Percentiles rank a stretch among this genome's conserved stretches.
Conservation (phyloP, 441 rosid species). For the Croton laevigatus region DNA sequence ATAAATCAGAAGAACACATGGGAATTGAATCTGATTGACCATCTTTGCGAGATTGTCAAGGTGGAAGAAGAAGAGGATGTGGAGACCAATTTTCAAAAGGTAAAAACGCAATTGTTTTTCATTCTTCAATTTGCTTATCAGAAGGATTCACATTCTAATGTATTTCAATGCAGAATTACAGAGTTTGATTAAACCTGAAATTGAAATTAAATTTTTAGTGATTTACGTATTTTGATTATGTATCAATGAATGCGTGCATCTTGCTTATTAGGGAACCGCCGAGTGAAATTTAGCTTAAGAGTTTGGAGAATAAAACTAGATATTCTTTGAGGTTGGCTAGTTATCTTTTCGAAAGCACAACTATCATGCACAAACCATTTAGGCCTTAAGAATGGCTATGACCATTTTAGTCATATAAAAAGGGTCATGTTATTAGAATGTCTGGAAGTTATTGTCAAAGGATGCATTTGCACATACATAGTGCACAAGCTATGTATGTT, state of each 20-base stretch:
- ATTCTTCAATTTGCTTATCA: not conserved
- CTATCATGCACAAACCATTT: not conserved
- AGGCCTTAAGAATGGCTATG: not conserved
- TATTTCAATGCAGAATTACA: not conserved
- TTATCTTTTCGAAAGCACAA: not conserved
- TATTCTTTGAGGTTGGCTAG: not conserved
- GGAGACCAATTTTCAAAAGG: conserved; percentile 92
- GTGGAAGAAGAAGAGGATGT: conserved; percentile 80
- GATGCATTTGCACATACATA: not conserved
- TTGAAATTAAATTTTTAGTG: not conserved
- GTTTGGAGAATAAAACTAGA: not conserved
- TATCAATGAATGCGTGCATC: not conserved
- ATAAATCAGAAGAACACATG: conserved; percentile 94
- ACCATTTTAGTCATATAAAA: not conserved
- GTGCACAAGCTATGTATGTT: not conserved
- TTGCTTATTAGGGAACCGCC: not conserved
- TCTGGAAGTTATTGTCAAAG: not conserved
- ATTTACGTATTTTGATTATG: not conserved
- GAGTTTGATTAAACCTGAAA: not conserved
- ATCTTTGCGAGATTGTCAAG: conserved; percentile 72
- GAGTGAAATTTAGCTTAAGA: not conserved
- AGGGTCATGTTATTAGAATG: not conserved
- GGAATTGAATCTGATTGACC: conserved; percentile 89
- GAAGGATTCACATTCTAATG: not conserved
- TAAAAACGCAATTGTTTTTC: conserved; percentile 8